Evolutionary conservation across 371 early-diverging fungal species (phyloP).

Genomic region (Rhizomucor pusillus): DNA sequence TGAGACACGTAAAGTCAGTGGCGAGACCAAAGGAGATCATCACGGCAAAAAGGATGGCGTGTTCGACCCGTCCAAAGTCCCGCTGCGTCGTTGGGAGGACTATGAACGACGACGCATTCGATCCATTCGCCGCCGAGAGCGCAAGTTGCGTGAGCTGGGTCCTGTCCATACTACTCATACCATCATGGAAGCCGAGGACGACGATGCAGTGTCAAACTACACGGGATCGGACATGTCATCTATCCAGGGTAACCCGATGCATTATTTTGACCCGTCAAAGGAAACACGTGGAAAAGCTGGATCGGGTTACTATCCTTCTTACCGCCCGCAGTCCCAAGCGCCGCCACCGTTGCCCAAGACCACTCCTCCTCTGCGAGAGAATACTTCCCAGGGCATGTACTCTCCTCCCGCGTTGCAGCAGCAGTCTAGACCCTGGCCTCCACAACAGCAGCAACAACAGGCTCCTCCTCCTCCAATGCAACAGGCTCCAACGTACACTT

Average conservation of each 20-base stretch:
- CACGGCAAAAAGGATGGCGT: slow-evolving; percentile 60
- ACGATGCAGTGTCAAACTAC: slow-evolving; percentile 9
- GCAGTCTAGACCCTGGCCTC: not conserved
- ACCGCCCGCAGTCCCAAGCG: slow-evolving; percentile 15
- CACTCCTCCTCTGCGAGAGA: no score
- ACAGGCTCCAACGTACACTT: not conserved
- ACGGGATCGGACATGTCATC: slow-evolving; percentile 15
- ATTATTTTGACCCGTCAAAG: slow-evolving; percentile 35
- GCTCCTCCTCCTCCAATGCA: slow-evolving; percentile 1
- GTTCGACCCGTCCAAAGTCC: slow-evolving; percentile 46
- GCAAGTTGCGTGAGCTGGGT: slow-evolving; percentile 31
- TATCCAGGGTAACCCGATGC: slow-evolving; percentile 12
- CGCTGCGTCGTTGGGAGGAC: slow-evolving; percentile 63
- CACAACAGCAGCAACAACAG: not conserved
- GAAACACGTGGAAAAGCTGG: slow-evolving; percentile 29
- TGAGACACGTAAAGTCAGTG: slow-evolving; percentile 81
- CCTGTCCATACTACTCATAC: slow-evolving; percentile 19
- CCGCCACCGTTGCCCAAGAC: slow-evolving; percentile 4
- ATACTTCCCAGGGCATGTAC: no score
- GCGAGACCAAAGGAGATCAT: slow-evolving; percentile 74
- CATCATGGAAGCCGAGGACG: slow-evolving; percentile 10
- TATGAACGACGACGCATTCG: slow-evolving; percentile 23
- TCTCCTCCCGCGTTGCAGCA: no score
- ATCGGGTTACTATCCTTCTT: slow-evolving; percentile 24
- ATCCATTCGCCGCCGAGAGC: slow-evolving; percentile 47